Evolutionary conservation across 2,329 filamentous ascomycete species (phyloP), one percentile per base, ranked within the genome.

Genomic region (Cladobotryum mycophilum): DNA sequence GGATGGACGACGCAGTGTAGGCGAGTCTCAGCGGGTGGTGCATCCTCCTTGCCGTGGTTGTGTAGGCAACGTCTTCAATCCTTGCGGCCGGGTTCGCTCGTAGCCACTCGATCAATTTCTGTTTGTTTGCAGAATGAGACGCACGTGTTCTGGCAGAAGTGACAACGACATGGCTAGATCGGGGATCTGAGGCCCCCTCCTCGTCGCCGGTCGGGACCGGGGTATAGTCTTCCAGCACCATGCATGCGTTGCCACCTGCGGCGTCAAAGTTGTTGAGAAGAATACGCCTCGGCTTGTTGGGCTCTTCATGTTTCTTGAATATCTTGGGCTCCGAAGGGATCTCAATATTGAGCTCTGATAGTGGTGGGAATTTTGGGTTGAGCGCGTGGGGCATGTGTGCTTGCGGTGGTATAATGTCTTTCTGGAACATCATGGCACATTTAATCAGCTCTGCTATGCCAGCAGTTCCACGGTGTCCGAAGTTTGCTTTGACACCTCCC

Each of bases 381-480:
- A 55, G 64, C 22, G 22, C 22, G 4, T 56, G 67, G 51, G 79
- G 79, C 53, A 79, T 67, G 50, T 64, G 60, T 1, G 59, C 64
- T 48, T 84, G 79, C 0, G 72, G 75, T 1, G 75, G 75, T 4
- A 81, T 79, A 0, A 51, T 54, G 40, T 67, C 65, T 38, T 79
- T 69, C 55, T 74, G 62, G 34, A 79, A 54, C 72, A 84, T 59
- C 6, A 85, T 65, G 0, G 82, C 0, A 0, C 60, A 78, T 63
- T 87, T 87, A 61, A 81, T 69, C 3, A 87, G 75, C 70, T 43
- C 81, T 40, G 64, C 70, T 34, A 61, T 58, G 8, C 75, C 81
- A 2, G 80, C 80, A 3, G 80, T 79, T 58, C 84, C 82, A 20
- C 80, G 75, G 60, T 86, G 84, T 0, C 84, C 83, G 0, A 86